Conservation (phyloP, 257 asterid species). For the Jaltomata sinuosa region DNA sequence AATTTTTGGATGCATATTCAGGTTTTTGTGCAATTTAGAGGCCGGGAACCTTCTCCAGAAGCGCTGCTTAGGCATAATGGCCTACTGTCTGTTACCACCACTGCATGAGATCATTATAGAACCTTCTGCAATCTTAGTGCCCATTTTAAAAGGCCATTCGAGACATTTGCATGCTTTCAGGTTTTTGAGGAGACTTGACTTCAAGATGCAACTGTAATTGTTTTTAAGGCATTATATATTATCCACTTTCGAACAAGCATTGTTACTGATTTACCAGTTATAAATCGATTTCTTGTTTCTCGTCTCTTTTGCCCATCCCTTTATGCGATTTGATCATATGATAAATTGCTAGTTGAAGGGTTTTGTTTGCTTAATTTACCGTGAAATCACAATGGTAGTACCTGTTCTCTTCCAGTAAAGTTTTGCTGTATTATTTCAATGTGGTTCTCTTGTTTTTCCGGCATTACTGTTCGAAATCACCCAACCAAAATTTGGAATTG, state of each 20-base stretch:
- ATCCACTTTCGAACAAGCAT: neutral
- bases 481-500: neutral
- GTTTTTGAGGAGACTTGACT: neutral
- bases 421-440: neutral
- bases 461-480: neutral
- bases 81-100: constrained; percentile 41
- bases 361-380: neutral
- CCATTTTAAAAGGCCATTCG: neutral
- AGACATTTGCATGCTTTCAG: neutral
- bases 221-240: neutral
- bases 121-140: neutral
- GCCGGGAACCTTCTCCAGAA: constrained; percentile 97
- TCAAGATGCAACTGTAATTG: neutral
- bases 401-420: neutral
- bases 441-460: neutral
- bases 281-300: neutral
- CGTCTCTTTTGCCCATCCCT: neutral
- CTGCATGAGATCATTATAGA: constrained; percentile 5
- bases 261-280: neutral
- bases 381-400: neutral
- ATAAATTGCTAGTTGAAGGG: no score
- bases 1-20: constrained; percentile 16
- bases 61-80: constrained; percentile 93
- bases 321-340: neutral
- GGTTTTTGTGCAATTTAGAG: constrained; percentile 92